phyloP scores from a whole-genome alignment of 306 rosid species.

The Oemleria cerasiformis region DNA sequence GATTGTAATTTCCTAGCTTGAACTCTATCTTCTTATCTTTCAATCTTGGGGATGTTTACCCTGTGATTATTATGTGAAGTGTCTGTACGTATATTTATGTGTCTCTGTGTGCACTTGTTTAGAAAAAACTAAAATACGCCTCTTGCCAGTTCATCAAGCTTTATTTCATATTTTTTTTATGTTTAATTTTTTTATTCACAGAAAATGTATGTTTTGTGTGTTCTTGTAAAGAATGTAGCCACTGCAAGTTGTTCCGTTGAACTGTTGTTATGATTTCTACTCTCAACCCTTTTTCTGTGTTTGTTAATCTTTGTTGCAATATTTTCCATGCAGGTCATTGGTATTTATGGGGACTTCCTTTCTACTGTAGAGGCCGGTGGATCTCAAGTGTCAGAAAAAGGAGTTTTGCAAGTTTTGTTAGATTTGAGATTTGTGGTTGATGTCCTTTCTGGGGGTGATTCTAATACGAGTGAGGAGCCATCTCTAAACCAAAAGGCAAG shows the following conservation, averaged over 20 bases:
- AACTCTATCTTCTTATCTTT: background rate
- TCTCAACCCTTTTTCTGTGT: slow-evolving; percentile 16
- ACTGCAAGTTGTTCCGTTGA: background rate
- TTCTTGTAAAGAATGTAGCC: background rate
- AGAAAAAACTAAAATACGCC: background rate
- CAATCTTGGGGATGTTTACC: background rate
- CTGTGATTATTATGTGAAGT: background rate
- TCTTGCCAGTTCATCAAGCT: background rate
- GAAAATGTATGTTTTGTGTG: background rate
- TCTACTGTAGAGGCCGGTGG: slow-evolving; percentile 56
- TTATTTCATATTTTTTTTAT: background rate
- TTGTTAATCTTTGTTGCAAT: slow-evolving; percentile 14
- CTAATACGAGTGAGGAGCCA: slow-evolving; percentile 46
- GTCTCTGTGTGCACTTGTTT: background rate
- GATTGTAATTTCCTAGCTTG: background rate
- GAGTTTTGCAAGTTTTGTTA: slow-evolving; percentile 77
- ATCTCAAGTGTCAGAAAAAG: slow-evolving; percentile 81
- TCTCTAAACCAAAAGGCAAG: slow-evolving; percentile 43
- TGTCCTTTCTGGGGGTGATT: slow-evolving; percentile 86
- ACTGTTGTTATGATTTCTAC: background rate
- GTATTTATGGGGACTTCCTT: slow-evolving; percentile 64
- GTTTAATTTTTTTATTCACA: background rate
- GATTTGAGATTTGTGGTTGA: slow-evolving; percentile 89
- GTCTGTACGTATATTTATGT: background rate
- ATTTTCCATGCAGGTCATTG: slow-evolving; percentile 56